These are phyloP conservation scores for Penicilliopsis zonata DNA, from an alignment of 495 filamentous ascomycete species.

Conservation along the genomic window DNA sequence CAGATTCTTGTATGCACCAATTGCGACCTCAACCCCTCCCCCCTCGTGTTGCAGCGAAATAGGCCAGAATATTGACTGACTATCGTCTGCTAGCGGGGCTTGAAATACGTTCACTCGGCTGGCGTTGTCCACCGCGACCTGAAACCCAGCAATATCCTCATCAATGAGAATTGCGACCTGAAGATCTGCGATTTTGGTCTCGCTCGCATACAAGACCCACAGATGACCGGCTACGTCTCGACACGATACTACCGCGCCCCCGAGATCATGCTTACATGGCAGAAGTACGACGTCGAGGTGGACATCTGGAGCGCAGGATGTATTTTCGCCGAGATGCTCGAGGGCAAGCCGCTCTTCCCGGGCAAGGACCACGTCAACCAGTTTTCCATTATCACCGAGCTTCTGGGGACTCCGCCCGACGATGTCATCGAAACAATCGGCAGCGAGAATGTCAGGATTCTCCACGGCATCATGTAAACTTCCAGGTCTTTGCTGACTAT, in stretches of 20 bases:
- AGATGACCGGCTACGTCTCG: slow-evolving; percentile 99
- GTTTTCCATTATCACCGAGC: slow-evolving; percentile 98
- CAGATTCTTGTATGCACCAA: slow-evolving; percentile 70
- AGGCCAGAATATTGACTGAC: slow-evolving; percentile 1
- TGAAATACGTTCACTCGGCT: slow-evolving; percentile 98
- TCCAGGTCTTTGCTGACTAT: slow-evolving; percentile 5
- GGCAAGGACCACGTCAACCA: slow-evolving; percentile 99
- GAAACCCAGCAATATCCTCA: slow-evolving; percentile 96
- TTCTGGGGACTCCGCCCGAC: slow-evolving; percentile 93
- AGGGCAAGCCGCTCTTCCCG: slow-evolving; percentile 96
- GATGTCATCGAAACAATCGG: slow-evolving; percentile 98
- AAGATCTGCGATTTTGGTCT: slow-evolving; percentile 99
- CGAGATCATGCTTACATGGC: slow-evolving; percentile 99
- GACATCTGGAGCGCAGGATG: slow-evolving; percentile 99
- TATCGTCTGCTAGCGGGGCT: slow-evolving; percentile 58
- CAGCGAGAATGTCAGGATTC: slow-evolving; percentile 78
- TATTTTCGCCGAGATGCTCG: slow-evolving; percentile 98
- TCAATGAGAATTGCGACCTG: slow-evolving; percentile 98
- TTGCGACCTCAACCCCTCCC: too few species aligned
- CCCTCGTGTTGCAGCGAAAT: background rate
- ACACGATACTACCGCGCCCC: slow-evolving; percentile 97
- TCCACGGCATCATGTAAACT: background rate
- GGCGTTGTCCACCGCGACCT: slow-evolving; percentile 96
- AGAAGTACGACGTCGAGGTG: slow-evolving; percentile 98
- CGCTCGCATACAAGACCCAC: slow-evolving; percentile 96